These are phyloP conservation scores for Mitragyna speciosa DNA, from an alignment of 257 asterid species.

Conservation along the genomic window DNA sequence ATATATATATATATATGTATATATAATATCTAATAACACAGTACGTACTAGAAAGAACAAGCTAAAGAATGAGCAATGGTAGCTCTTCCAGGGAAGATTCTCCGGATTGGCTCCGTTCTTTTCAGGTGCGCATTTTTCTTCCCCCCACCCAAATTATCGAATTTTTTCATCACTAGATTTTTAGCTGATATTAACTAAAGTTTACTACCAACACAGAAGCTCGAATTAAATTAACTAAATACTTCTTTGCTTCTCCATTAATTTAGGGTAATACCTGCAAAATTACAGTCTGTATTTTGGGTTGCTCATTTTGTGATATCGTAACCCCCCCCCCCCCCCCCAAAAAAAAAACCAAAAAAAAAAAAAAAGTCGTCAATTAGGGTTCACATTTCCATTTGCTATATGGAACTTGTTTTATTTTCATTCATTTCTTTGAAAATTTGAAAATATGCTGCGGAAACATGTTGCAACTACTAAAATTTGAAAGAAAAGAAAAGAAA, in stretches of 20 bases:
- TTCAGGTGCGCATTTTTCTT: conserved; percentile 44
- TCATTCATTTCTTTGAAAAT: background rate
- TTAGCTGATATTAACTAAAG: background rate
- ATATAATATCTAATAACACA: background rate
- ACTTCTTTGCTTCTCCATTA: background rate
- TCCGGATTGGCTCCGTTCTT: conserved; percentile 88
- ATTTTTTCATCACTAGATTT: background rate
- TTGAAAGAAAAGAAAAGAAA: no score
- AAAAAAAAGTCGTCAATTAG: no score
- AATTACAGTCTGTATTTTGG: background rate
- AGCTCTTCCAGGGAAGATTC: conserved; percentile 71
- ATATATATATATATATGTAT: no score
- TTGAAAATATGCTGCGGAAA: background rate
- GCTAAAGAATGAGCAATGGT: conserved; percentile 18
- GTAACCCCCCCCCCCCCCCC: no score
- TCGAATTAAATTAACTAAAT: background rate
- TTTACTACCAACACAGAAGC: background rate
- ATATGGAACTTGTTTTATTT: background rate
- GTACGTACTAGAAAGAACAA: background rate
- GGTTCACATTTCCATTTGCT: background rate
- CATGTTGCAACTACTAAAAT: background rate
- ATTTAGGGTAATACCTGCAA: background rate
- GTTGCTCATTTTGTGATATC: no score
- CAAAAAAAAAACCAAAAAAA: no score
- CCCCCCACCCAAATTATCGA: background rate